Evolutionary conservation across 306 rosid species (phyloP), one percentile per base, ranked within the genome.

Genomic region (Chamaecrista fasciculata): DNA sequence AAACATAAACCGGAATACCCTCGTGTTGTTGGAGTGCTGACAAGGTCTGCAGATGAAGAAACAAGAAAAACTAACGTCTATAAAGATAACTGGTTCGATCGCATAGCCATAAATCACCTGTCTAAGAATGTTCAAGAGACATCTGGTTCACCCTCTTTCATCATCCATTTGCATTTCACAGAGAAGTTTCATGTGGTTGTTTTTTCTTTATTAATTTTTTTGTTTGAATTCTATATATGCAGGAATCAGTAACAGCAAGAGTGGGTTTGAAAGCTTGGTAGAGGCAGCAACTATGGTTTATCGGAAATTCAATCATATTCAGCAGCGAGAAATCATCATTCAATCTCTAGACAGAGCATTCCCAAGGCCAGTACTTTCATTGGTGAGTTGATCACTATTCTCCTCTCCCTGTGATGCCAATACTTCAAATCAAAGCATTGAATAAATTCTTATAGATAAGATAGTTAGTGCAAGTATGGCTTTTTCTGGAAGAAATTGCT

Each of bases 201-300:
- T 18, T 6, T 1, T 33, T 2, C 0, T 23, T 53, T 16, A 20
- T 37, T 60, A 7, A 28, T 34, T 31, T 42, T 16, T 48, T n/a
- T 4, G 24, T 69, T 42, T 67, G 16, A 21, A 25, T 43, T 14
- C 15, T 69, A 44, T 52, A 2, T 33, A 6, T 69, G 74, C 77
- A 91, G 99, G 99, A 72, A n/a, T 85, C 15, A 44, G 61, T 40
- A 91, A 82, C 73, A 69, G 50, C 10, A 91, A 81, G 86, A 86
- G 85, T 31, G 99, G 99, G 2, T 95, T 81, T 34, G 84, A 81
- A 33, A 84, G 97, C 83, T 71, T 95, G 61, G 87, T 86, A 34
- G 97, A 91, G 61, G 97, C 93, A 74, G 85, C 97, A 47, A 76
- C 59, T 12, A 74, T 63, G 75, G 83, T 82, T 16, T 81, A 85